A percentile compares a stretch with the other conserved stretches of the same genome.
Evolutionary conservation across 2,329 filamentous ascomycete species (phyloP).

Genomic region (Ascochyta clinopodiicola): DNA sequence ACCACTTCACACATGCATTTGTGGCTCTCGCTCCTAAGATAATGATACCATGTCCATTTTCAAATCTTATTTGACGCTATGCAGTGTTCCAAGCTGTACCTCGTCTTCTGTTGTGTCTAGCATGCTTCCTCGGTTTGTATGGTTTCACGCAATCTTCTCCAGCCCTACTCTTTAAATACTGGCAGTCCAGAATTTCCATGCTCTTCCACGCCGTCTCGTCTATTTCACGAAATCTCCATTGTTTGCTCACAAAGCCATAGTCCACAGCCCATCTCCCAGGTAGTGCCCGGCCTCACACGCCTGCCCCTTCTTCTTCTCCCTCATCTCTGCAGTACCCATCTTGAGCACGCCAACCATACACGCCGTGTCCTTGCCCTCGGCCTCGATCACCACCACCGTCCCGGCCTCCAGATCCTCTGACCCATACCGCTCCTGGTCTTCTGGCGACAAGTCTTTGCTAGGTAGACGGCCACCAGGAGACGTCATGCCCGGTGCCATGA

Average conservation of each 20-base stretch:
- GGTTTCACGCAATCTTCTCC: background rate
- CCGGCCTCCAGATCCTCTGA: constrained; percentile 78
- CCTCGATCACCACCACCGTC: constrained; percentile 84
- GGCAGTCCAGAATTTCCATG: background rate
- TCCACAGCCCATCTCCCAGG: constrained; percentile 93
- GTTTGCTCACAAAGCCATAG: constrained; percentile 57
- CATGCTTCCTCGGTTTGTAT: background rate
- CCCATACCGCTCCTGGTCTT: constrained; percentile 54
- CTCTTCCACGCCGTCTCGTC: background rate
- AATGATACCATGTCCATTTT: constrained; percentile 40
- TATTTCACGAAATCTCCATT: constrained; percentile 18
- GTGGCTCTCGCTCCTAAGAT: background rate
- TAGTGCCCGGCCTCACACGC: constrained; percentile 95
- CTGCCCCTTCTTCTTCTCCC: constrained; percentile 90
- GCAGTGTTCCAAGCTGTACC: background rate
- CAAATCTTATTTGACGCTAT: background rate
- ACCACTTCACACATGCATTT: constrained; percentile 7
- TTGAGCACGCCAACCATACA: constrained; percentile 87
- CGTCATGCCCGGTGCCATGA: constrained; percentile 96
- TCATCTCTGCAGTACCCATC: constrained; percentile 87
- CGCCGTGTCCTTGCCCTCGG: constrained; percentile 91
- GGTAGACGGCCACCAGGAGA: constrained; percentile 82
- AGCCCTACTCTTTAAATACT: background rate
- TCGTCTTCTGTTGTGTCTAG: background rate
- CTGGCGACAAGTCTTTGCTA: constrained; percentile 48